Evolutionary conservation across 1,284 basidiomycete genomes (phyloP).

Genomic region (Naganishia cerealis): DNA sequence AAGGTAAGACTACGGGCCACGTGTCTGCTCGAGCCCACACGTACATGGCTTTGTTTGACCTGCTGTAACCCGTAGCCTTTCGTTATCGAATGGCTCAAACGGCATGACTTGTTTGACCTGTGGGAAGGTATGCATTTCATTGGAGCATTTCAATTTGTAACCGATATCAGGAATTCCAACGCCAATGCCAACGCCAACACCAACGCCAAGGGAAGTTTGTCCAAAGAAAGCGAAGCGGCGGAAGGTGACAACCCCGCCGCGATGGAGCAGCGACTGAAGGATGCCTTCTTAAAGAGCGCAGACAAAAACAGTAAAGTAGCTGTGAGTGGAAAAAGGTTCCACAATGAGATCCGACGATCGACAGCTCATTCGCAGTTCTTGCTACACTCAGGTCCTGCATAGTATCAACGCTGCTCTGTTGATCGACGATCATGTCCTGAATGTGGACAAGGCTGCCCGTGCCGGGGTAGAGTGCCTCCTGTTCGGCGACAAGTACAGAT

Average conservation of each 20-base stretch:
- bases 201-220: not conserved
- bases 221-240: not conserved
- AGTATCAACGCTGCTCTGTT: constrained; percentile 44
- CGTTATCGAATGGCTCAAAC: constrained; percentile 21
- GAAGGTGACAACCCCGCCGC: not conserved
- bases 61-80: not conserved
- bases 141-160: constrained; percentile 23
- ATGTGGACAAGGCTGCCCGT: constrained; percentile 39
- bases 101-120: constrained; percentile 20
- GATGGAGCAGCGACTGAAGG: constrained; percentile 16
- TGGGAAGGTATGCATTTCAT: constrained; percentile 31
- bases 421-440: constrained; percentile 44
- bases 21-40: not conserved
- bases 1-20: not conserved
- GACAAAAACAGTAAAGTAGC: constrained; percentile 29
- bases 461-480: constrained; percentile 42
- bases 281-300: constrained; percentile 17
- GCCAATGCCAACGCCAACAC: not conserved
- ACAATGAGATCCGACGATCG: not conserved
- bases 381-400: constrained; percentile 38
- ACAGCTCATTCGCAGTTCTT: not conserved
- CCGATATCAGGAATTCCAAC: too few relatives aligned
- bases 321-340: constrained; percentile 6
- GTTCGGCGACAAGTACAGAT: constrained; percentile 38
- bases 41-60: not conserved